Base-by-base conservation (phyloP, 768 basidiomycete genomes). In the Mycena capillaripes region DNA sequence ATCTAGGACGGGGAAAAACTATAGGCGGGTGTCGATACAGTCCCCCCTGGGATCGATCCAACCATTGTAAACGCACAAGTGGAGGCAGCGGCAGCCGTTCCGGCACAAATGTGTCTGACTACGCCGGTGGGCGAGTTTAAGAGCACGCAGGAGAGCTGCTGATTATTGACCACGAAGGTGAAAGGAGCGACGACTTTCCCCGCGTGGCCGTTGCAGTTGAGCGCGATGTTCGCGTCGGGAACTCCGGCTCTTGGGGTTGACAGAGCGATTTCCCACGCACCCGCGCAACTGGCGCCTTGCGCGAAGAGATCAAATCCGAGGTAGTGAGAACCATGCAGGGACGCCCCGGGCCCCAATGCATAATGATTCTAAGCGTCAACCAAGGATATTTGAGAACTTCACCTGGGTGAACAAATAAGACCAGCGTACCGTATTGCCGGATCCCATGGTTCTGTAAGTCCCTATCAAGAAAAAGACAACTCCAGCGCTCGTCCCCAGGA, bases 171-270 rank as follows among this genome's bases (percentile, higher is more conserved):
- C 17, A 56, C 29, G 7, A 30, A 56, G 38, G 23, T 30, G 16
- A 66, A 66, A 2, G 52, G 64, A 0, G 42, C 64, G 9, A 17
- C 50, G 27, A 56, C 5, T 11, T 66, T 66, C 23, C 53, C 53
- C 3, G 25, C 27, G 29, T 57, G 53, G 9, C 64, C 53, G 53
- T 66, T 66, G 12, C 64, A 66, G 25, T 66, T 55, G 21, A 56
- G 64, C 11, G 52, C 25, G n/a, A 66, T 55, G 29, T 40, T 42
- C 9, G 40, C 64, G 19, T 29, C 38, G 36, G 40, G n/a, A 6
- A 44, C 4, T 5, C 52, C 40, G 0, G 14, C 8, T 30, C 8
- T 7, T 7, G 29, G 38, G 17, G 36, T 34, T 14, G 3, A 4
- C 17, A 10, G 48, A 21, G 3, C 32, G 19, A 36, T 17, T 11